Conservation (phyloP, 495 filamentous ascomycete species). For the Letharia columbiana region DNA sequence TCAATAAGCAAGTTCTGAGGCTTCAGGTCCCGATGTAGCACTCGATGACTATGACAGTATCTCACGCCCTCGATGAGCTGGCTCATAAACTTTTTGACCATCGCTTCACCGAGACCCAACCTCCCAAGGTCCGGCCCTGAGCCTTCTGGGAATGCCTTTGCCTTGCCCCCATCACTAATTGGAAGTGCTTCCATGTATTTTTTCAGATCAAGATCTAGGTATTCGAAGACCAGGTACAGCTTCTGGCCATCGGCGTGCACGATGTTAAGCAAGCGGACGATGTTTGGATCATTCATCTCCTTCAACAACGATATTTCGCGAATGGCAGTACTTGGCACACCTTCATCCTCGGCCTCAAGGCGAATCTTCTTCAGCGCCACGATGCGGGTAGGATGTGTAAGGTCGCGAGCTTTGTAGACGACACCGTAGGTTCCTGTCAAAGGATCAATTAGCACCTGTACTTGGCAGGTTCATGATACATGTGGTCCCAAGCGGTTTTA, state of each 20-base stretch:
- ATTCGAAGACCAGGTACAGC: slow-evolving; percentile 91
- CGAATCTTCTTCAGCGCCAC: slow-evolving; percentile 98
- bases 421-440: slow-evolving; percentile 77
- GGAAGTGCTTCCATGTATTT: slow-evolving; percentile 99
- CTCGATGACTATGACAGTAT: slow-evolving; percentile 92
- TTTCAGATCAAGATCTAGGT: slow-evolving; percentile 88
- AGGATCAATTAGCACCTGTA: background rate
- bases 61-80: slow-evolving; percentile 84
- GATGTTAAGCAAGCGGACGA: slow-evolving; percentile 86
- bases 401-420: slow-evolving; percentile 85
- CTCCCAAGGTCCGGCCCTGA: slow-evolving; percentile 53
- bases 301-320: slow-evolving; percentile 94
- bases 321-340: slow-evolving; percentile 92
- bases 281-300: slow-evolving; percentile 94
- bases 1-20: slow-evolving; percentile 96
- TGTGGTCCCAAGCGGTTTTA: background rate
- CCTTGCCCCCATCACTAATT: slow-evolving; percentile 78
- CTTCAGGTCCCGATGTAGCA: slow-evolving; percentile 94
- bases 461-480: background rate
- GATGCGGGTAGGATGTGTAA: slow-evolving; percentile 65
- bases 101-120: slow-evolving; percentile 75
- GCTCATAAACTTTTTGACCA: slow-evolving; percentile 97
- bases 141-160: slow-evolving; percentile 79
- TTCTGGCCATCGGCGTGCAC: slow-evolving; percentile 96
- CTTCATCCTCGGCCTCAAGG: slow-evolving; percentile 94